Evolutionary conservation across 2,329 filamentous ascomycete species (phyloP).

Genomic region (Lasiodiplodia sp.): DNA sequence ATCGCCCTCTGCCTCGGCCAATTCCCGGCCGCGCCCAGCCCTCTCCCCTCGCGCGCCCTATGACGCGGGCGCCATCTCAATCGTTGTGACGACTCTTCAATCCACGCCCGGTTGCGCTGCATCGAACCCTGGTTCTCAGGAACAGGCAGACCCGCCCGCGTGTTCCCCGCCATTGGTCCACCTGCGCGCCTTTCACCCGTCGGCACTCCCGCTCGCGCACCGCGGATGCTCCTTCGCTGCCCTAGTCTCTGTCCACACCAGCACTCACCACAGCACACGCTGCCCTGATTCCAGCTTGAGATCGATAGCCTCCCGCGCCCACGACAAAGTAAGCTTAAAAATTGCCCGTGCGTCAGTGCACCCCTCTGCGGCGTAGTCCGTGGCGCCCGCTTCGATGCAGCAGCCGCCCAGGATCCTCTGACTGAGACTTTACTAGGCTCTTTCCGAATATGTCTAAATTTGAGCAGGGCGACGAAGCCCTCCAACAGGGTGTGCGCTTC

Average conservation of each 20-base stretch:
- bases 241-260: not conserved
- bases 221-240: conserved; percentile 11
- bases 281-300: conserved; percentile 9
- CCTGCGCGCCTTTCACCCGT: conserved; percentile 12
- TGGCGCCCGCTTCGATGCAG: conserved; percentile 6
- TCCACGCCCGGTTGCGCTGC: conserved; percentile 10
- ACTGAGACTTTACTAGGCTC: conserved; percentile 24
- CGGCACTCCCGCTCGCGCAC: not conserved
- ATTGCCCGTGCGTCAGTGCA: conserved; percentile 17
- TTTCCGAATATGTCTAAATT: conserved; percentile 27
- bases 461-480: conserved; percentile 31
- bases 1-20: conserved; percentile 14
- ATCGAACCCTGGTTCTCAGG: conserved; percentile 11
- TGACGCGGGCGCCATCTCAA: conserved; percentile 28
- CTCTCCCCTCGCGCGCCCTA: conserved; percentile 27
- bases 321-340: conserved; percentile 26
- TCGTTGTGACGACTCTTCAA: conserved; percentile 16
- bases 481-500: conserved; percentile 48
- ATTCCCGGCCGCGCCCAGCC: conserved; percentile 20
- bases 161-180: conserved; percentile 8
- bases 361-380: conserved; percentile 4
- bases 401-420: conserved; percentile 21
- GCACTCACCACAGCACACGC: not conserved
- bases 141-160: conserved; percentile 20
- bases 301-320: not conserved